Percentiles rank a stretch among this genome's conserved stretches.
Conservation (phyloP, 192 early-diverging fungal genomes). For the Linnemannia zychae region DNA sequence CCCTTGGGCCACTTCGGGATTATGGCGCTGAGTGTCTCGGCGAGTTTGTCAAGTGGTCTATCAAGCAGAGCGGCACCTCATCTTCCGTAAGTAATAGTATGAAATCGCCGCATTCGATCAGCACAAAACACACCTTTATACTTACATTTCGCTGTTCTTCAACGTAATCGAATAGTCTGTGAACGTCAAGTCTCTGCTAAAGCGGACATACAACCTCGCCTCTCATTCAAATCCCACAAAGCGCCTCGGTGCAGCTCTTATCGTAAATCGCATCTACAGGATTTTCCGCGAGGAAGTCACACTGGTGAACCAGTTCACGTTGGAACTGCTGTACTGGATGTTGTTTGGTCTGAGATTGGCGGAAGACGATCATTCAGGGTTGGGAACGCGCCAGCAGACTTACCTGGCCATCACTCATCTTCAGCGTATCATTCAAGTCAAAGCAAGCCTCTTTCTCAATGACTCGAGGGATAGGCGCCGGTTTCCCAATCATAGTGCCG, state of each 20-base stretch:
- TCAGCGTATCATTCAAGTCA: slow-evolving; percentile 70
- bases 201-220: slow-evolving; percentile 73
- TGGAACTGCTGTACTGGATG: slow-evolving; percentile 79
- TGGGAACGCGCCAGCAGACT: slow-evolving; percentile 68
- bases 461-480: slow-evolving; percentile 55
- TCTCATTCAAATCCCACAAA: slow-evolving; percentile 73
- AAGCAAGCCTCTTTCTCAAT: slow-evolving; percentile 64
- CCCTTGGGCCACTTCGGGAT: slow-evolving; percentile 70
- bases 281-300: slow-evolving; percentile 74
- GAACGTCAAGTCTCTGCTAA: slow-evolving; percentile 80
- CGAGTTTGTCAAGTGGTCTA: slow-evolving; percentile 83
- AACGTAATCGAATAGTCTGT: slow-evolving; percentile 55
- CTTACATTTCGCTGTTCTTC: not conserved
- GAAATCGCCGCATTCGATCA: not conserved
- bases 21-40: slow-evolving; percentile 80
- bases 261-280: slow-evolving; percentile 80
- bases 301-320: slow-evolving; percentile 74
- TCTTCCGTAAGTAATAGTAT: slow-evolving; percentile 43
- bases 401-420: slow-evolving; percentile 68
- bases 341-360: slow-evolving; percentile 72
- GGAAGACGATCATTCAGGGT: slow-evolving; percentile 69
- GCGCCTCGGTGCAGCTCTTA: slow-evolving; percentile 75
- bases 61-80: slow-evolving; percentile 70
- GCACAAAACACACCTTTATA: not conserved
- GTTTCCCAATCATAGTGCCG: slow-evolving; percentile 60